Conservation (phyloP, 257 asterid species). For the Fraxinus pennsylvanica region DNA sequence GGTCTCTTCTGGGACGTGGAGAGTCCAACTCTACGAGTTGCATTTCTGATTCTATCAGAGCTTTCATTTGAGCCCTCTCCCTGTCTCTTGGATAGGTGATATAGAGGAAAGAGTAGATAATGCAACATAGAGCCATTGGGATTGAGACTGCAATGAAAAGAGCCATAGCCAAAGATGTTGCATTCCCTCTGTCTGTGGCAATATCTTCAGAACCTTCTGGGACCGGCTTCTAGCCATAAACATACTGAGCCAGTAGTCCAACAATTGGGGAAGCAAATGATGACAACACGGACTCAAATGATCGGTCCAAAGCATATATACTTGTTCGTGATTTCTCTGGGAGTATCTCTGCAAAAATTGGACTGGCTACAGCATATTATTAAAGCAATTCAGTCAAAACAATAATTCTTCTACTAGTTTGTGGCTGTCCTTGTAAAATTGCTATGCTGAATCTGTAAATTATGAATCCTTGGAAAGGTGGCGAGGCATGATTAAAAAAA, state of each 20-base stretch:
- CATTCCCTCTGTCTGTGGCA: conserved; percentile 62
- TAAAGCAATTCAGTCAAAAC: background rate
- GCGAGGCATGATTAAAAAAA: background rate
- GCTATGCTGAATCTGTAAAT: background rate
- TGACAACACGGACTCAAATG: conserved; percentile 70
- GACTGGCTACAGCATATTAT: conserved; percentile 52
- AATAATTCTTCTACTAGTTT: background rate
- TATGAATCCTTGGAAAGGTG: background rate
- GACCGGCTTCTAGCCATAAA: conserved; percentile 64
- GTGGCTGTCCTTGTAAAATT: background rate
- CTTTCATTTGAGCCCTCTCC: conserved; percentile 69
- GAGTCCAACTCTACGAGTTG: conserved; percentile 39
- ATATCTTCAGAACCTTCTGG: conserved; percentile 50
- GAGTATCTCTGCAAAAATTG: conserved; percentile 82
- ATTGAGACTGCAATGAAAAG: conserved; percentile 62
- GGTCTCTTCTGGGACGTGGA: conserved; percentile 13
- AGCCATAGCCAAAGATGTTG: conserved; percentile 69
- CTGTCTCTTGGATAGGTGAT: conserved; percentile 69
- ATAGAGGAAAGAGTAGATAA: conserved; percentile 72
- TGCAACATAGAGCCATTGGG: conserved; percentile 74
- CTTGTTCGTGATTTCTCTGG: conserved; percentile 72
- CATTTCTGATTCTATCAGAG: conserved; percentile 68
- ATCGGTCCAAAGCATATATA: conserved; percentile 68
- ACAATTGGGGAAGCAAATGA: conserved; percentile 84
- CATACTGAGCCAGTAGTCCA: conserved; percentile 66